Evolutionary conservation across 176 grass and related monocot genomes (phyloP), one percentile per base, ranked within the genome.

Genomic region (Themeda triandra): DNA sequence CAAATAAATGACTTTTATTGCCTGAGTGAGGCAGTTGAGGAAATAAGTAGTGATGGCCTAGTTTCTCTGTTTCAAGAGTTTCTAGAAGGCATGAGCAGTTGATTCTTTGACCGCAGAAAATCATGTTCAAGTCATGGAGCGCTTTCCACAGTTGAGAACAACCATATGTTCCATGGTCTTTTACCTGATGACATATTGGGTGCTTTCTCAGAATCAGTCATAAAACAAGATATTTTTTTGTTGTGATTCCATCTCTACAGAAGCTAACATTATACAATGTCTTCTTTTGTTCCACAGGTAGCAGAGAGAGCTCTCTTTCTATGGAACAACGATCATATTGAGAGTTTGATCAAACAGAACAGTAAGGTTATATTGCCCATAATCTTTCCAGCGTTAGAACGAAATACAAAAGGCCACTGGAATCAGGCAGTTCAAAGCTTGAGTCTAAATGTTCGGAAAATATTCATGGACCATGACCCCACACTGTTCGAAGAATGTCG

Each of bases 371-470:
- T 94, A 80, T 51, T 94, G 77, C 92, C 92, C 13, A 89, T 91
- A 77, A 94, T 94, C 71, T 75, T 94, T 78, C 88, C 92, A 63
- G 80, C 88, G 3, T 82, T 94, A 15, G 92, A 94, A 73, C 77
- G 71, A 79, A 94, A 91, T 84, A 83, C 83, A n/a, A 94, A 83
- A 76, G 42, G 75, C 31, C 92, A 94, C 49, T 94, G 86, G 83
- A 94, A 89, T 42, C 92, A 86, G 67, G 92, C 88, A 84, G 92
- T 94, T 69, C 92, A 94, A 83, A 94, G 92, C 80, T 81, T 94
- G 75, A 94, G 79, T 49, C 86, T 89, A 54, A 91, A 94, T 87
- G 89, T 91, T 41, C 86, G 80, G n/a, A 94, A 94, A 80, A 81
- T 91, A 84, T 94, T 91, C 46, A 27, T 90, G 70, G 89, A 91